Evolutionary conservation across 495 filamentous ascomycete genomes (phyloP), one percentile per base, ranked within the genome.

Genomic region (Usnea hakonensis): DNA sequence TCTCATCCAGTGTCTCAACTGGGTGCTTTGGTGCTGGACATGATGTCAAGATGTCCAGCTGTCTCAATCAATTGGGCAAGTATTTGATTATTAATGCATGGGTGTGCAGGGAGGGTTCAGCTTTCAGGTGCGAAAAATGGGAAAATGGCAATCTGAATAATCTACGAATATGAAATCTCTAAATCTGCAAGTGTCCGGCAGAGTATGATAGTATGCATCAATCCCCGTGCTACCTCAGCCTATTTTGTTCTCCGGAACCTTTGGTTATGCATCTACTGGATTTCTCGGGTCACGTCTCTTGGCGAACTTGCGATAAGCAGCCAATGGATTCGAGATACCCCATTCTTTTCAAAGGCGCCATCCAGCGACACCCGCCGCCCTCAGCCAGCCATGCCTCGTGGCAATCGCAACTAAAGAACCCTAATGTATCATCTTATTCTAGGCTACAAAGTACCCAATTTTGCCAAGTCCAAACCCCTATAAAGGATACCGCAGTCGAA

Each of bases 381-480:
- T 52, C 48, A 52, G 48, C 48, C 48, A 52, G 48, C 48, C 48
- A 52, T 32, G 28, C 48, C 48, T 52, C 48, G 48, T 52, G 48
- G 48, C 48, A 52, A 52, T 52, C 28, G 48, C 26, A 52, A 52
- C 26, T 50, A 52, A 23, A 52, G 48, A 52, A 52, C 10, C 26
- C 48, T 52, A 52, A 52, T 30, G 11, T 36, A 6, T 32, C 32
- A 52, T 52, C 48, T 52, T 52, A 52, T 52, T 32, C 43, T 13
- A 26, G 3, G 21, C 64, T 30, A 19, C 32, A 19, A 38, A 44
- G 1, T 9, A 0, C n/a, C 41, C 40, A 0, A n/a, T n/a, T n/a
- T n/a, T n/a, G n/a, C n/a, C n/a, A n/a, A n/a, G n/a, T n/a, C n/a
- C n/a, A n/a, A n/a, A n/a, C n/a, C n/a, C n/a, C n/a, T n/a, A n/a